phyloP scores from a whole-genome alignment of 352 stramenopile genomes.

The Phytophthora ramorum region DNA sequence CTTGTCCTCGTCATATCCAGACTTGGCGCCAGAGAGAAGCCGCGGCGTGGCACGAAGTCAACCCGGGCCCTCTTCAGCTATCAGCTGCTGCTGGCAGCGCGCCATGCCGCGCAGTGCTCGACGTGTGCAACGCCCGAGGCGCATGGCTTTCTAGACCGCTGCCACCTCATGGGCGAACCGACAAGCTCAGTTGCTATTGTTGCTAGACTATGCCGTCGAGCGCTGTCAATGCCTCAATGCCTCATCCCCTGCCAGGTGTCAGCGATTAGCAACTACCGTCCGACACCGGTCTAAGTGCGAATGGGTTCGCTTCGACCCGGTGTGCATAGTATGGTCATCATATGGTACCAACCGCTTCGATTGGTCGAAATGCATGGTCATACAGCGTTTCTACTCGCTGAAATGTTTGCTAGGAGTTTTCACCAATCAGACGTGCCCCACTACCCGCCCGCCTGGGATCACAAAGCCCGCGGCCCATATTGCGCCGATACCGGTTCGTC shows the following conservation, averaged over 20 bases:
- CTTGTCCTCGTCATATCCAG: slow-evolving; percentile 9
- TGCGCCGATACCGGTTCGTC: slow-evolving; percentile 25
- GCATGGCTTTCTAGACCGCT: background rate
- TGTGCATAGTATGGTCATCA: slow-evolving; percentile 6
- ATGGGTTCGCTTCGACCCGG: slow-evolving; percentile 34
- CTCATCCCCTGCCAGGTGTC: slow-evolving; percentile 21
- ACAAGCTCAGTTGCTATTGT: too few relatives aligned
- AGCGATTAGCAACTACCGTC: slow-evolving; percentile 19
- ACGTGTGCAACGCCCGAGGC: slow-evolving; percentile 8
- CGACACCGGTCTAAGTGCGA: slow-evolving; percentile 22
- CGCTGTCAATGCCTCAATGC: background rate
- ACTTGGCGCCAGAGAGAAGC: slow-evolving; percentile 18
- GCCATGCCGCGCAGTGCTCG: slow-evolving; percentile 15
- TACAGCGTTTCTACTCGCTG: slow-evolving; percentile 3
- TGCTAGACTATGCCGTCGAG: background rate
- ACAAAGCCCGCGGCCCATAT: slow-evolving; percentile 26
- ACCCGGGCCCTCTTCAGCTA: slow-evolving; percentile 8
- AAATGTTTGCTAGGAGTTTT: slow-evolving; percentile 7
- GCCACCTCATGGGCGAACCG: background rate
- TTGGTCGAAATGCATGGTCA: slow-evolving; percentile 13
- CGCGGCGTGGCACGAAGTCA: slow-evolving; percentile 8
- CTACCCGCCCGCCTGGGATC: slow-evolving; percentile 12
- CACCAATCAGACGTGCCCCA: slow-evolving; percentile 7
- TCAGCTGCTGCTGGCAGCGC: slow-evolving; percentile 20
- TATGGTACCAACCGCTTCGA: slow-evolving; percentile 4